A percentile compares a stretch with the other conserved stretches of the same genome.
phyloP scores from a whole-genome alignment of 2,329 filamentous ascomycete species.

The Pseudocercospora fuligena region DNA sequence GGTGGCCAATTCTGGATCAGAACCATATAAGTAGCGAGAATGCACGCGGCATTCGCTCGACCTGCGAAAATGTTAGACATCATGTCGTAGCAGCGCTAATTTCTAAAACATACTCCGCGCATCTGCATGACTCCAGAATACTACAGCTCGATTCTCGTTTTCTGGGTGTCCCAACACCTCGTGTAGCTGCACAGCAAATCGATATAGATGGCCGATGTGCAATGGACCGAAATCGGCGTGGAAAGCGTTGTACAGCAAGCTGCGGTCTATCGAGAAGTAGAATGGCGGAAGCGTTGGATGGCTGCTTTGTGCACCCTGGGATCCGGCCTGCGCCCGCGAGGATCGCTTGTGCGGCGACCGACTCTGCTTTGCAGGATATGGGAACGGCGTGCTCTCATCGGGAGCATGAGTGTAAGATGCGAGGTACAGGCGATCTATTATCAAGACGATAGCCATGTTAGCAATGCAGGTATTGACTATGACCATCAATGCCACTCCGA shows the following conservation, averaged over 20 bases:
- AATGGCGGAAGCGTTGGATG: slow-evolving; percentile 66
- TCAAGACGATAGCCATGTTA: slow-evolving; percentile 41
- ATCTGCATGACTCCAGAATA: slow-evolving; percentile 95
- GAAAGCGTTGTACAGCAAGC: slow-evolving; percentile 94
- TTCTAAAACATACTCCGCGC: slow-evolving; percentile 72
- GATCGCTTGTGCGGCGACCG: slow-evolving; percentile 77
- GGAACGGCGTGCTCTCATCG: slow-evolving; percentile 80
- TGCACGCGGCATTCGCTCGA: slow-evolving; percentile 89
- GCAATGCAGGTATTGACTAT: slow-evolving; percentile 31
- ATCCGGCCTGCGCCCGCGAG: slow-evolving; percentile 65
- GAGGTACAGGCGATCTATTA: slow-evolving; percentile 86
- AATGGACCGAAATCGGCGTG: slow-evolving; percentile 97
- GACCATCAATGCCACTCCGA: not conserved
- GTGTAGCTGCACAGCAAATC: slow-evolving; percentile 94
- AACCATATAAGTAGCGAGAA: slow-evolving; percentile 98
- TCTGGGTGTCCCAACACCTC: slow-evolving; percentile 90
- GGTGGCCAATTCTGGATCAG: slow-evolving; percentile 97
- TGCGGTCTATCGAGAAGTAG: slow-evolving; percentile 89
- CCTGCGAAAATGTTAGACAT: slow-evolving; percentile 54
- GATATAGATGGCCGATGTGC: slow-evolving; percentile 95
- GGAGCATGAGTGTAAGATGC: slow-evolving; percentile 87
- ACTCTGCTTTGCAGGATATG: slow-evolving; percentile 68
- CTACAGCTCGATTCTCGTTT: slow-evolving; percentile 86
- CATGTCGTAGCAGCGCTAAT: slow-evolving; percentile 15
- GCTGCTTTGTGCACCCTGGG: slow-evolving; percentile 54